Conservation (phyloP, 352 stramenopile species). For the Phytophthora sansomeana region DNA sequence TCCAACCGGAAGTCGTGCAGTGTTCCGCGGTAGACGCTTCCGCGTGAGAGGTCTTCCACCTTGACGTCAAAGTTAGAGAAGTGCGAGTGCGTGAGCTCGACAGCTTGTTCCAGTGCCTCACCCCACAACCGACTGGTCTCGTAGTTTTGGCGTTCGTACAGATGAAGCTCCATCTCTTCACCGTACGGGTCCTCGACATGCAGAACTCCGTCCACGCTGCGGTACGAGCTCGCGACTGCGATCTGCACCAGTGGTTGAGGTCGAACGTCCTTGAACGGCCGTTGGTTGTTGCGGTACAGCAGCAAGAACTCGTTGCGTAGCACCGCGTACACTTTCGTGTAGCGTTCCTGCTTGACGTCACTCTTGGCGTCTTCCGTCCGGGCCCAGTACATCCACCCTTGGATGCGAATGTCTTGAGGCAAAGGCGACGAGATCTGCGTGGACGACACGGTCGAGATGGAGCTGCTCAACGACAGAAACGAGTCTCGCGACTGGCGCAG, state of each 20-base stretch:
- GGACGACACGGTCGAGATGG: constrained; percentile 28
- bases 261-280: constrained; percentile 44
- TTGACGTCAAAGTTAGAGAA: constrained; percentile 73
- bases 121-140: constrained; percentile 42
- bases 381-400: constrained; percentile 85
- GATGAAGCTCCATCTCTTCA: constrained; percentile 77
- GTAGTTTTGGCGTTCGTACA: constrained; percentile 68
- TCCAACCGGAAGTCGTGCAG: constrained; percentile 56
- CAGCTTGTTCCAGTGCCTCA: constrained; percentile 61
- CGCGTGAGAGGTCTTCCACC: constrained; percentile 64
- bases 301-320: constrained; percentile 75
- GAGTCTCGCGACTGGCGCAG: constrained; percentile 34
- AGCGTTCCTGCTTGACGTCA: constrained; percentile 47
- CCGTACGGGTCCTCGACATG: constrained; percentile 66
- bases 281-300: constrained; percentile 63
- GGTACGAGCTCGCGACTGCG: constrained; percentile 58
- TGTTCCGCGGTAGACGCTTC: constrained; percentile 71
- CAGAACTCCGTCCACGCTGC: constrained; percentile 53
- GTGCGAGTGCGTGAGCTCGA: constrained; percentile 64
- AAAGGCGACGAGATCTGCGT: constrained; percentile 39
- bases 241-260: constrained; percentile 68
- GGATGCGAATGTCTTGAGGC: constrained; percentile 45
- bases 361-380: constrained; percentile 31
- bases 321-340: constrained; percentile 78
- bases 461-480: constrained; percentile 37